Conservation (phyloP, 2,329 filamentous ascomycete species). For the Beauveria pseudobassiana region DNA sequence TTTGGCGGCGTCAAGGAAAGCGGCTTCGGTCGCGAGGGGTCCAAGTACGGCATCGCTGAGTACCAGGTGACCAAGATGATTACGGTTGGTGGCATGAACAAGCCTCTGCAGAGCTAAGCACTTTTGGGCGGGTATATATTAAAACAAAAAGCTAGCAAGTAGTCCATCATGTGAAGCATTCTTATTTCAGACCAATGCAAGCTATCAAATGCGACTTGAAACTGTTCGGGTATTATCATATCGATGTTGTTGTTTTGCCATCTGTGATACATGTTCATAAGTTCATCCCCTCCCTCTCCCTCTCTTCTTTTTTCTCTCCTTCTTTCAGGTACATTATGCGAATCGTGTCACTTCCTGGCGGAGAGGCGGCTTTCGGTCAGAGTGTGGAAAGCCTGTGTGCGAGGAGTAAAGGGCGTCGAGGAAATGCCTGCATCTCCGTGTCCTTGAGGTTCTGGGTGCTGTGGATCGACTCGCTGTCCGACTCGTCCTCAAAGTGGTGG, state of each 20-base stretch:
- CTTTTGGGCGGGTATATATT: background rate
- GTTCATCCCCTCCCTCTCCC: no score
- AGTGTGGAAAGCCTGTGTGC: constrained; percentile 60
- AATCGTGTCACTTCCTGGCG: constrained; percentile 12
- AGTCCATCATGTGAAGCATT: background rate
- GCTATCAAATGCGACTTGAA: background rate
- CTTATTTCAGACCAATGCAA: background rate
- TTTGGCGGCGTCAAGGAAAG: constrained; percentile 81
- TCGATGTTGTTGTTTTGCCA: background rate
- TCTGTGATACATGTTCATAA: background rate
- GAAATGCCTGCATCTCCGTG: constrained; percentile 53
- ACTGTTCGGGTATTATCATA: background rate
- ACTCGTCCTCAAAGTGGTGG: constrained; percentile 38
- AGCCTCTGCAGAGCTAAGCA: constrained; percentile 42
- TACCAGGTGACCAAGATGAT: constrained; percentile 66
- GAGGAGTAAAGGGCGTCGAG: constrained; percentile 50
- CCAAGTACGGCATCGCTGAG: constrained; percentile 68
- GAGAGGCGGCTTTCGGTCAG: constrained; percentile 50
- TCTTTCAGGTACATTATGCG: background rate
- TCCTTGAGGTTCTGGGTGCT: constrained; percentile 27
- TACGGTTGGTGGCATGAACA: constrained; percentile 46
- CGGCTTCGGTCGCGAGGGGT: constrained; percentile 73
- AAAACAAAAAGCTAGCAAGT: background rate
- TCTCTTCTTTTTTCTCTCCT: no score
- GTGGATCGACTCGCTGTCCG: constrained; percentile 29